A percentile compares a stretch with the other conserved stretches of the same genome.
phyloP scores from a whole-genome alignment of 768 basidiomycete species.

The Galerina sulciceps region DNA sequence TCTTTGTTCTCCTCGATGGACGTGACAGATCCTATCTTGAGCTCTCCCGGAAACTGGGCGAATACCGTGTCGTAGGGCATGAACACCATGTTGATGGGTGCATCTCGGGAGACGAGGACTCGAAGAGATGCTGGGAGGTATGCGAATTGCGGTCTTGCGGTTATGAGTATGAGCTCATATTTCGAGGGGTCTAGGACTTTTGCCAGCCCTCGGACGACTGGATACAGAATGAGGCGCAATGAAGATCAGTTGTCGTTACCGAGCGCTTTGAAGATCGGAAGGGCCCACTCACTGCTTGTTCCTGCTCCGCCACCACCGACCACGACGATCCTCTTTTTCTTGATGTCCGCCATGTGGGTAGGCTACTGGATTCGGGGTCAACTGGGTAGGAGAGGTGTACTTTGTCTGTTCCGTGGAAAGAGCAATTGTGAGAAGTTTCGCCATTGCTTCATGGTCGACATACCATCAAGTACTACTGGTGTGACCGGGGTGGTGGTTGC shows the following conservation, averaged over 20 bases:
- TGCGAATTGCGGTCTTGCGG: conserved; percentile 48
- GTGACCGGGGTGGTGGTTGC: too few relatives aligned
- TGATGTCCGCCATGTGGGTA: not conserved
- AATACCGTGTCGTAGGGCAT: conserved; percentile 26
- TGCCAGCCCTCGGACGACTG: conserved; percentile 45
- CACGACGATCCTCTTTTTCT: conserved; percentile 21
- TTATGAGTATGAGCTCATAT: conserved; percentile 56
- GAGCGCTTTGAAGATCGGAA: not conserved
- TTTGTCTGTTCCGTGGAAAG: not conserved
- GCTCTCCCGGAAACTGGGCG: conserved; percentile 31
- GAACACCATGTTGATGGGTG: conserved; percentile 31
- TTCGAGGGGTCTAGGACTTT: conserved; percentile 46
- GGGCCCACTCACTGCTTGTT: conserved; percentile 14
- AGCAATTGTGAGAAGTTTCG: too few relatives aligned
- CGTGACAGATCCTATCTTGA: conserved; percentile 39
- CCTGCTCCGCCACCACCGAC: conserved; percentile 61
- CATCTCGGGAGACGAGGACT: conserved; percentile 45
- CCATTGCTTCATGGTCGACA: too few relatives aligned
- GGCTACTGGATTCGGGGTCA: not conserved
- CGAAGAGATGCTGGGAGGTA: conserved; percentile 53
- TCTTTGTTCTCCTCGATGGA: conserved; percentile 31
- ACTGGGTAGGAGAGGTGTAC: not conserved
- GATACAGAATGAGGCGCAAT: not conserved
- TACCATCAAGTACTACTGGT: too few relatives aligned
- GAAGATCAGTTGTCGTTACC: not conserved